A percentile compares a stretch with the other conserved stretches of the same genome.
These are phyloP conservation scores for Hansfordia pulvinata DNA, from an alignment of 2,329 filamentous ascomycete species.

Conservation along the genomic window DNA sequence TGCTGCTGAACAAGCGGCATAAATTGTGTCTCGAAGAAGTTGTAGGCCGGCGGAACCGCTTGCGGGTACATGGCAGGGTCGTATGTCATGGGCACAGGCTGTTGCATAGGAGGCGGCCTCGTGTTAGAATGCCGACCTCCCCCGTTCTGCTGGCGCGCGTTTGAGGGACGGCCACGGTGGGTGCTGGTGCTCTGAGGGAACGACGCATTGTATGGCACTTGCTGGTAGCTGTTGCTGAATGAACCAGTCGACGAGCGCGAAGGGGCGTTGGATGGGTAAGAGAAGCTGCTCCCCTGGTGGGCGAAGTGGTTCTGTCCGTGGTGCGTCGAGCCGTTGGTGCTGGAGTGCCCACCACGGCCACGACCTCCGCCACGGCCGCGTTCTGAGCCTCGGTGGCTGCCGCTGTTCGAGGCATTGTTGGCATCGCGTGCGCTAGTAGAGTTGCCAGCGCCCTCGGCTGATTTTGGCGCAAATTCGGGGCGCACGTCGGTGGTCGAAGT, in stretches of 20 bases:
- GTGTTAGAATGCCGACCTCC: slow-evolving; percentile 6
- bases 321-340: slow-evolving; percentile 12
- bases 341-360: slow-evolving; percentile 22
- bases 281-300: slow-evolving; percentile 7
- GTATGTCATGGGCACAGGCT: slow-evolving; percentile 39
- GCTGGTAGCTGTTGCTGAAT: slow-evolving; percentile 8
- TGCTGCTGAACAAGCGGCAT: slow-evolving; percentile 25
- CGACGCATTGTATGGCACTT: slow-evolving; percentile 10
- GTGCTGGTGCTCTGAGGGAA: too few species aligned
- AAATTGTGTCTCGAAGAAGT: slow-evolving; percentile 31
- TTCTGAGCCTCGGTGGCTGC: slow-evolving; percentile 11
- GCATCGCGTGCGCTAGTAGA: too few species aligned
- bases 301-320: slow-evolving; percentile 10
- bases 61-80: slow-evolving; percentile 41
- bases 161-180: slow-evolving; percentile 10
- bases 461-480: too few species aligned
- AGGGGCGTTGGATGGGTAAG: slow-evolving; percentile 6
- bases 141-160: slow-evolving; percentile 8
- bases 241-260: slow-evolving; percentile 6
- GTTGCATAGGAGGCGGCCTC: slow-evolving; percentile 20
- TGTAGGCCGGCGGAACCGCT: slow-evolving; percentile 43
- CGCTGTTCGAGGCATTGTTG: slow-evolving; percentile 25
- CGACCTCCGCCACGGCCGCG: slow-evolving; percentile 30
- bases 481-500: too few species aligned
- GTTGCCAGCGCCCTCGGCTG: too few species aligned